These are phyloP conservation scores for Platanthera zijinensis DNA, from an alignment of 106 monocot genomes.

Conservation along the genomic window DNA sequence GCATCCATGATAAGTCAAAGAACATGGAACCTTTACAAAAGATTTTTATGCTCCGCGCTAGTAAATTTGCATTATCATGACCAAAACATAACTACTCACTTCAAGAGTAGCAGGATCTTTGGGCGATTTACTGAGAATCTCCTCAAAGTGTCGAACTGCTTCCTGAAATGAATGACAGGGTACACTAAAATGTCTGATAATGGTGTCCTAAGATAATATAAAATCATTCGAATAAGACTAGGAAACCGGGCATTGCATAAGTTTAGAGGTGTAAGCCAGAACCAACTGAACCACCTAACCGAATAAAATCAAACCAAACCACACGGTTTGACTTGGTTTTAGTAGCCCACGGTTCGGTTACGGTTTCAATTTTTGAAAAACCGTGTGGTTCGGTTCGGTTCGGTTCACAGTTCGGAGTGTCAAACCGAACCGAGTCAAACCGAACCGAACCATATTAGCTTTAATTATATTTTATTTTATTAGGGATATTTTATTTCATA, in stretches of 20 bases:
- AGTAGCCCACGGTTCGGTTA: too few species aligned
- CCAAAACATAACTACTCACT: constrained; percentile 34
- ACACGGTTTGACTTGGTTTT: too few species aligned
- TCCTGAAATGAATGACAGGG: constrained; percentile 25
- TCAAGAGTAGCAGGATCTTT: constrained; percentile 72
- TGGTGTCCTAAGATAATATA: not conserved
- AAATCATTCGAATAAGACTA: not conserved
- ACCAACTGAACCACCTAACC: too few species aligned
- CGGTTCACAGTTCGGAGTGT: too few species aligned
- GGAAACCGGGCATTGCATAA: not conserved
- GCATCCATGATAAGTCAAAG: not conserved
- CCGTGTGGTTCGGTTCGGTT: too few species aligned
- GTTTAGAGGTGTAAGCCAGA: too few species aligned
- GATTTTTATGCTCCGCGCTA: not conserved
- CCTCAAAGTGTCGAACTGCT: constrained; percentile 56
- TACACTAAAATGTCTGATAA: not conserved
- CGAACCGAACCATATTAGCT: too few species aligned
- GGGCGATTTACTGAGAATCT: constrained; percentile 50
- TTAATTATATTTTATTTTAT: too few species aligned
- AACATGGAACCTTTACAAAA: not conserved
- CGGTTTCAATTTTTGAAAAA: too few species aligned
- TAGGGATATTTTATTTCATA: too few species aligned
- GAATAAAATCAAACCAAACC: too few species aligned
- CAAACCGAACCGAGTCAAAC: too few species aligned
- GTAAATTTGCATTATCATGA: not conserved